Base-by-base conservation (phyloP, 2,329 filamentous ascomycete species). In the Fusarium nurragi region DNA sequence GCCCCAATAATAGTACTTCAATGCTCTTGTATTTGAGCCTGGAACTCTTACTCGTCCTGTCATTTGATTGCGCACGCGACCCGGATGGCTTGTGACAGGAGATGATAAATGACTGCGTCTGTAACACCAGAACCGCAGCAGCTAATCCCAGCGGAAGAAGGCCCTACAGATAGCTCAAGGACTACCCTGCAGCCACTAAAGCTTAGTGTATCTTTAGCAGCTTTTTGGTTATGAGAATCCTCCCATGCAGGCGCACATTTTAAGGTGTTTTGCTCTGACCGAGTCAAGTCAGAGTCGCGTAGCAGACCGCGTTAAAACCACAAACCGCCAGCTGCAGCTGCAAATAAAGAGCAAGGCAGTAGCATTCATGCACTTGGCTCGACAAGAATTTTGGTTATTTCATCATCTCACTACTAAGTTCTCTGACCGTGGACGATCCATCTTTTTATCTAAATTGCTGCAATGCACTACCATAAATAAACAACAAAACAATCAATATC, bases 121-220 rank as follows among this genome's bases (percentile, higher is more conserved):
- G 25, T 32, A 16, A 32, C 16, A n/a, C 19, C 16, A 8, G 19
- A 11, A 34, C 21, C 32, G 30, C 53, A 43, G 58, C 32, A 39
- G 25, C 49, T 41, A 23, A 45, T 28, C 63, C 22, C 52, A 60
- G 58, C 34, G 49, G 63, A 51, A 19, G 40, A 64, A 55, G 40
- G 43, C 37, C 38, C 64, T 66, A 34, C 30, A 54, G 54, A 39
- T 45, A 16, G 38, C 38, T 46, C 23, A 21, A 28, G 60, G 23
- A 54, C 32, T 28, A 25, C 45, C 53, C 51, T 59, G 48, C 22
- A 54, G 47, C 52, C 54, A 44, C 64, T 66, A 64, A 66, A 67
- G 4, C 26, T 67, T 66, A 64, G 64, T 48, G 54, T 23, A 25
- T 60, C 64, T 67, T 39, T 63, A 67, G 59, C 53, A 53, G 44